These are phyloP conservation scores for Aspergillus brasiliensis DNA, from an alignment of 2,329 filamentous ascomycete genomes.

Conservation along the genomic window DNA sequence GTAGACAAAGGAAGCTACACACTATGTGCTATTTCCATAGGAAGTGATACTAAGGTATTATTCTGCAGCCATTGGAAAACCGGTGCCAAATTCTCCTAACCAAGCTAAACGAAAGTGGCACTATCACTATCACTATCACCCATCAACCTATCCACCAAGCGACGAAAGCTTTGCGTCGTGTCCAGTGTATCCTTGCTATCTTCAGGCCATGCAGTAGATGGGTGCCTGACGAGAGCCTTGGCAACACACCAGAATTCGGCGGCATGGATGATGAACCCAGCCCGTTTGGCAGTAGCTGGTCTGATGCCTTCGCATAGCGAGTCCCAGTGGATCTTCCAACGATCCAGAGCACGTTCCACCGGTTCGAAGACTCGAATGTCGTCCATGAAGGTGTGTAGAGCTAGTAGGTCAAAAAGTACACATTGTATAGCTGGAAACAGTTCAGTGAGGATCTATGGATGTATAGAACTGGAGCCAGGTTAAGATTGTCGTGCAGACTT, in stretches of 20 bases:
- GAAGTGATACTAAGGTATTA: too few species aligned
- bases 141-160: background rate
- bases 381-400: background rate
- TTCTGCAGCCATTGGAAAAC: too few species aligned
- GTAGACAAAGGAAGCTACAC: too few species aligned
- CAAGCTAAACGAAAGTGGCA: too few species aligned
- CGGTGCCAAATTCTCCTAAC: too few species aligned
- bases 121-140: too few species aligned
- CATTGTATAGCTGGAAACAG: background rate
- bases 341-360: background rate
- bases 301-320: background rate
- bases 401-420: background rate
- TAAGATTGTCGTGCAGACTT: background rate
- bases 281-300: background rate
- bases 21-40: too few species aligned
- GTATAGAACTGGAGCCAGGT: too few species aligned
- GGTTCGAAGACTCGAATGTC: background rate
- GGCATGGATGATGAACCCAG: slow-evolving; percentile 1
- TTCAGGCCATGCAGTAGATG: background rate
- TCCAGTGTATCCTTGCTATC: background rate
- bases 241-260: slow-evolving; percentile 2
- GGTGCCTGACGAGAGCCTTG: background rate
- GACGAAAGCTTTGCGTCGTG: background rate
- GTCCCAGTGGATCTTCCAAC: background rate
- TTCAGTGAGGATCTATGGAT: too few species aligned